Evolutionary conservation across 371 early-diverging fungal species (phyloP).

Genomic region (Apophysomyces ossiformis): DNA sequence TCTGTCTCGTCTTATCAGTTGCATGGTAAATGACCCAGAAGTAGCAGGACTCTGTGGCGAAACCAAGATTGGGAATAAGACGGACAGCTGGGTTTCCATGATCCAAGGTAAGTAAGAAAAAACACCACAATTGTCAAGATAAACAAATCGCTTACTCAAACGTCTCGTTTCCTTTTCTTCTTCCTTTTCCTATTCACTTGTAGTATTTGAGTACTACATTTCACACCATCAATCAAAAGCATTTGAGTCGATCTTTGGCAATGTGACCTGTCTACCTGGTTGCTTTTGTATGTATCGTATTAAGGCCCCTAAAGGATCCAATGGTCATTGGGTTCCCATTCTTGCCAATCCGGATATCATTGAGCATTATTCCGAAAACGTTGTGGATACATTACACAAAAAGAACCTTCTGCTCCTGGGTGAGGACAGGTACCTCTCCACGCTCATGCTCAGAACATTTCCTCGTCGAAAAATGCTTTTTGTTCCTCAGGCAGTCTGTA

Average conservation of each 20-base stretch:
- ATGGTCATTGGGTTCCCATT: constrained; percentile 74
- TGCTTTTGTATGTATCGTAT: constrained; percentile 96
- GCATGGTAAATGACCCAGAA: constrained; percentile 75
- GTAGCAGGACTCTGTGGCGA: constrained; percentile 89
- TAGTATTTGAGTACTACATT: constrained; percentile 62
- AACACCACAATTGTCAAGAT: not conserved
- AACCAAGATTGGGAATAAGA: constrained; percentile 89
- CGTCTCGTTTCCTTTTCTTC: not conserved
- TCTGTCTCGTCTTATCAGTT: constrained; percentile 68
- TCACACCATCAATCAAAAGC: constrained; percentile 93
- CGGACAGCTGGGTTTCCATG: constrained; percentile 84
- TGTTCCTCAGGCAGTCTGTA: constrained; percentile 84
- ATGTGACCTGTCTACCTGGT: constrained; percentile 96
- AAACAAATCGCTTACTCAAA: not conserved
- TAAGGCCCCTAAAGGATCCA: constrained; percentile 77
- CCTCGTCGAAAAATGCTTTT: constrained; percentile 92
- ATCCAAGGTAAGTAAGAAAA: constrained; percentile 69
- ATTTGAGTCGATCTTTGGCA: constrained; percentile 96
- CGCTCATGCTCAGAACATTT: constrained; percentile 91
- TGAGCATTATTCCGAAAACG: constrained; percentile 86
- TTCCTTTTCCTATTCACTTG: not conserved
- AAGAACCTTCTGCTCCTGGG: constrained; percentile 94
- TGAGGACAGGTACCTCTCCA: constrained; percentile 95
- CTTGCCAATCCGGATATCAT: constrained; percentile 89
- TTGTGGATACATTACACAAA: constrained; percentile 92